These are phyloP conservation scores for Coemansia asiatica DNA, from an alignment of 192 early-diverging fungal species.

Conservation along the genomic window DNA sequence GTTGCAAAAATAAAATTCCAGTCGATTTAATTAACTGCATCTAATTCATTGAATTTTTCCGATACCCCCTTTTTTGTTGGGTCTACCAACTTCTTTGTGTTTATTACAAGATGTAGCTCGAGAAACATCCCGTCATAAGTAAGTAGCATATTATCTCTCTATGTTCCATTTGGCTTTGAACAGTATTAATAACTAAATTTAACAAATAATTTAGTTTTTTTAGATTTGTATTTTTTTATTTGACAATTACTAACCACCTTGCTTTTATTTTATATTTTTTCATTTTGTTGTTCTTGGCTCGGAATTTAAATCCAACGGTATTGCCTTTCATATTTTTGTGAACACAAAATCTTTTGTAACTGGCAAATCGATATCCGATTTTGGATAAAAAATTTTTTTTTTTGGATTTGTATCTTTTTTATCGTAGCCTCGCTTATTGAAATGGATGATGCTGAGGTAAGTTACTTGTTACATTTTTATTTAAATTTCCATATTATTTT, in stretches of 20 bases:
- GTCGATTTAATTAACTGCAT: too few species aligned
- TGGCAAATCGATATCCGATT: slow-evolving; percentile 16
- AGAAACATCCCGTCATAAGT: slow-evolving; percentile 55
- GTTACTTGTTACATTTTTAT: background rate
- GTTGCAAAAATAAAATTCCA: too few species aligned
- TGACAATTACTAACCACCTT: background rate
- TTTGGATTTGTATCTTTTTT: background rate
- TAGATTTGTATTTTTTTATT: too few species aligned
- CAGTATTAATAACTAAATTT: background rate
- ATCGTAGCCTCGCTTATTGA: slow-evolving; percentile 53
- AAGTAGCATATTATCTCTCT: slow-evolving; percentile 14
- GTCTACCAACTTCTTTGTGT: too few species aligned
- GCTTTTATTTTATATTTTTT: background rate
- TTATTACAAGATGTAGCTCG: slow-evolving; percentile 32
- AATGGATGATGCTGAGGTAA: slow-evolving; percentile 52
- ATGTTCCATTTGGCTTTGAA: background rate
- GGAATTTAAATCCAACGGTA: too few species aligned
- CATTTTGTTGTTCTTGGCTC: background rate
- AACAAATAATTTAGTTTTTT: too few species aligned
- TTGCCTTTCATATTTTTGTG: background rate
- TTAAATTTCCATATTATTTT: background rate
- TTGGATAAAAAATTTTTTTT: slow-evolving; percentile 8
- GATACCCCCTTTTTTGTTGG: too few species aligned
- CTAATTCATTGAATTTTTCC: background rate
- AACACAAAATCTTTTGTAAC: slow-evolving; percentile 16